Evolutionary conservation across 1,284 basidiomycete genomes (phyloP).

Genomic region (Naganishia sp.): DNA sequence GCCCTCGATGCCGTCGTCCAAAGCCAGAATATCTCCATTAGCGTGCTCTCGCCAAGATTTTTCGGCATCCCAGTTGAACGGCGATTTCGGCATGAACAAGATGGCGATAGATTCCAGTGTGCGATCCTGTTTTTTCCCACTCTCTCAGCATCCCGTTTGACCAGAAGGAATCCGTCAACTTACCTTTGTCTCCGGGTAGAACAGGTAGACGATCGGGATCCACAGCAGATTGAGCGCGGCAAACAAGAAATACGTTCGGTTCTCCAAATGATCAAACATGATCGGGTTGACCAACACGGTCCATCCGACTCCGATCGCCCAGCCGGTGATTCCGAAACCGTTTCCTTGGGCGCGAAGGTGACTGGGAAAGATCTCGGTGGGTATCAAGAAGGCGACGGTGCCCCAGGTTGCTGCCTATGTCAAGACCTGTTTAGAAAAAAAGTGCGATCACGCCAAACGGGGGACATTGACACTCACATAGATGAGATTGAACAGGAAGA

Average conservation of each 20-base stretch:
- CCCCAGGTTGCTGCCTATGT: constrained; percentile 20
- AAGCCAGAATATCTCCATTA: constrained; percentile 33
- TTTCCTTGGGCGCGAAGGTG: constrained; percentile 47
- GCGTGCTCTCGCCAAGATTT: constrained; percentile 33
- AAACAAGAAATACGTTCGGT: constrained; percentile 47
- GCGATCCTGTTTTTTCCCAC: constrained; percentile 29
- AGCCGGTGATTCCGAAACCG: constrained; percentile 50
- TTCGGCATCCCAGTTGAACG: constrained; percentile 36
- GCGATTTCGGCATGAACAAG: constrained; percentile 36
- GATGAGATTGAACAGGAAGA: constrained; percentile 53
- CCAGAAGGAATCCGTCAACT: background rate
- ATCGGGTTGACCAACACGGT: constrained; percentile 47
- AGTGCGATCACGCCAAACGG: background rate
- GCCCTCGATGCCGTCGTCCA: constrained; percentile 4
- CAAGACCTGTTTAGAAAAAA: too few species aligned
- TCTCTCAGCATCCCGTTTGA: constrained; percentile 4
- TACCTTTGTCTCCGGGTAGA: constrained; percentile 49
- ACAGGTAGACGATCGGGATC: constrained; percentile 46
- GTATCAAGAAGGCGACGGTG: constrained; percentile 50
- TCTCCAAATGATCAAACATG: constrained; percentile 40
- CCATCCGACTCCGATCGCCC: constrained; percentile 46
- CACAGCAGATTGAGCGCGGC: constrained; percentile 47
- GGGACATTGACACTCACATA: constrained; percentile 33
- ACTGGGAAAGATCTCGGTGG: constrained; percentile 53
- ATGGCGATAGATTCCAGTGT: constrained; percentile 47